Conservation (phyloP, 352 stramenopile species). For the Pythium apleroticum region DNA sequence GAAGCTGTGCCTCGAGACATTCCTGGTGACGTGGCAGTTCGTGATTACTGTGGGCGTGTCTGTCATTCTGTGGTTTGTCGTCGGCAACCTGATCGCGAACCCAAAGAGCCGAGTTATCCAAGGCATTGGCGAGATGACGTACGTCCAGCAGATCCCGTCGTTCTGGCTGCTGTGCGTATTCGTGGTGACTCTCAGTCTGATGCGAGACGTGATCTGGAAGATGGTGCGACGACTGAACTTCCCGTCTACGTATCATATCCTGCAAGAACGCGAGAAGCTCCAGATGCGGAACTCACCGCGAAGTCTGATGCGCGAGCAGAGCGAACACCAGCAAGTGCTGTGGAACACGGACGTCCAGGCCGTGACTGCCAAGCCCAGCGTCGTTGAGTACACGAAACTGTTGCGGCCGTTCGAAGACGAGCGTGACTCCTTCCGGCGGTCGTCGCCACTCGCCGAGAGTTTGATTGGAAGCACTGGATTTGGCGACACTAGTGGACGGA, state of each 20-base stretch:
- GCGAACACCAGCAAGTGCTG: conserved; percentile 6
- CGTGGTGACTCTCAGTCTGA: conserved; percentile 55
- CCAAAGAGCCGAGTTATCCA: conserved; percentile 52
- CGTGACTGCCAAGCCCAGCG: conserved; percentile 16
- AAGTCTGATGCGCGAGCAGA: conserved; percentile 41
- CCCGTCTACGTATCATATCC: conserved; percentile 74
- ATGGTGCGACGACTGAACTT: conserved; percentile 59
- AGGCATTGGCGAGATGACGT: conserved; percentile 68
- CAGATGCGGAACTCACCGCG: conserved; percentile 57
- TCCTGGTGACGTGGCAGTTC: conserved; percentile 75
- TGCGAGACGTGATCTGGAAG: conserved; percentile 78
- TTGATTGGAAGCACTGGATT: conserved; percentile 40
- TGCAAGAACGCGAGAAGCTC: conserved; percentile 74
- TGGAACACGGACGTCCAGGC: conserved; percentile 40
- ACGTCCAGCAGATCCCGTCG: conserved; percentile 50
- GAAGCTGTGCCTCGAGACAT: conserved; percentile 74
- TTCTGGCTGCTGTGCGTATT: conserved; percentile 67
- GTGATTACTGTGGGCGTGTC: conserved; percentile 51
- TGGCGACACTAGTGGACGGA: conserved; percentile 16
- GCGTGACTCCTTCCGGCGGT: conserved; percentile 55
- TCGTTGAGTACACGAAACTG: conserved; percentile 54
- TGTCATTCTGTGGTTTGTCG: conserved; percentile 63
- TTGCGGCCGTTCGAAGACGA: conserved; percentile 48
- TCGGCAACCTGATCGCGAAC: conserved; percentile 59
- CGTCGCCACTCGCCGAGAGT: conserved; percentile 55